Conservation (phyloP, 371 early-diverging fungal species). For the Mucor sp. region DNA sequence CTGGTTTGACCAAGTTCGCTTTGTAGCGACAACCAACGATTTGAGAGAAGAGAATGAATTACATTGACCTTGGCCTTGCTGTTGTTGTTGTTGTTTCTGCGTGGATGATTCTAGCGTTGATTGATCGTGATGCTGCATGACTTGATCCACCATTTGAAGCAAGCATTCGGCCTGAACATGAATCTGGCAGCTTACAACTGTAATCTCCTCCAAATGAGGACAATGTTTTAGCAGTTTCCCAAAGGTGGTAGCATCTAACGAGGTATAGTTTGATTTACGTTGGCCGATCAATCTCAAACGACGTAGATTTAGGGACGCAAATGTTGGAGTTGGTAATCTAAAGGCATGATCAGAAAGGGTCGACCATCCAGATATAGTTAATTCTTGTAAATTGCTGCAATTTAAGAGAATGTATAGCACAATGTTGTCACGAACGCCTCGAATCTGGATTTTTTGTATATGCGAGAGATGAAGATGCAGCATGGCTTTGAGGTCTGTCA, state of each 20-base stretch:
- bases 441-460: slow-evolving; percentile 29
- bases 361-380: slow-evolving; percentile 38
- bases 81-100: not conserved
- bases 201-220: slow-evolving; percentile 32
- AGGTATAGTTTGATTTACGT: slow-evolving; percentile 30
- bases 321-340: not conserved
- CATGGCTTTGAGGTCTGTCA: slow-evolving; percentile 25
- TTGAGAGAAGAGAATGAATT: slow-evolving; percentile 13
- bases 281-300: slow-evolving; percentile 33
- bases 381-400: slow-evolving; percentile 23
- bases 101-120: not conserved
- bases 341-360: slow-evolving; percentile 43
- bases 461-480: slow-evolving; percentile 28
- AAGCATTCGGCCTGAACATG: slow-evolving; percentile 41
- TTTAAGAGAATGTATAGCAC: slow-evolving; percentile 29
- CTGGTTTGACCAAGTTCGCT: slow-evolving; percentile 37
- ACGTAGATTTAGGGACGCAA: slow-evolving; percentile 1
- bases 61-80: not conserved
- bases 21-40: slow-evolving; percentile 30
- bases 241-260: slow-evolving; percentile 33
- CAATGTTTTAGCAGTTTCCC: slow-evolving; percentile 27
- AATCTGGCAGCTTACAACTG: slow-evolving; percentile 31
- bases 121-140: not conserved
- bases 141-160: slow-evolving; percentile 21
- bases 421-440: slow-evolving; percentile 44